These are phyloP conservation scores for Ceriops tagal DNA, from an alignment of 345 rosid species.

Conservation along the genomic window DNA sequence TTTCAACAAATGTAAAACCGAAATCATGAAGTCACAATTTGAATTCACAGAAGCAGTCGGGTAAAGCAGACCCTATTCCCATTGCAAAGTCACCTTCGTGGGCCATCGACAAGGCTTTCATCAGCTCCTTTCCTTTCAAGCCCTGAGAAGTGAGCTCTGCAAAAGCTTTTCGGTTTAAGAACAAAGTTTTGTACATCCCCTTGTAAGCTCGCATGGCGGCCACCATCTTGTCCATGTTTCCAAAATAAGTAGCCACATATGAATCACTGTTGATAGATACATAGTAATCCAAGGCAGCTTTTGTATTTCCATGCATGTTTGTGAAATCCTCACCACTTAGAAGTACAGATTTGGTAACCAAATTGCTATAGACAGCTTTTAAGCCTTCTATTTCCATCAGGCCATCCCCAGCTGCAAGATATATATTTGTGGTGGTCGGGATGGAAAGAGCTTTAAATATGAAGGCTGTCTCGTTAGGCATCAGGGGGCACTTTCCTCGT, in stretches of 20 bases:
- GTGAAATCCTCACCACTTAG: conserved; percentile 75
- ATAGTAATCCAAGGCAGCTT: conserved; percentile 92
- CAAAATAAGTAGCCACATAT: conserved; percentile 82
- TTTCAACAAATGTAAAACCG: conserved; percentile 10
- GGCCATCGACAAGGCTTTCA: conserved; percentile 59
- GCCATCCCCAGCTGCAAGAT: conserved; percentile 96
- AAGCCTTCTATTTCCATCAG: conserved; percentile 85
- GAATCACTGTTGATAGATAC: conserved; percentile 85
- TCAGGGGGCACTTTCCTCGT: conserved; percentile 89
- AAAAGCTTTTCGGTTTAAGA: conserved; percentile 63
- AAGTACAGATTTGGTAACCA: conserved; percentile 62
- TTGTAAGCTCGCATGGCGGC: conserved; percentile 69
- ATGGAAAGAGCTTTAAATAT: conserved; percentile 68
- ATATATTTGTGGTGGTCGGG: conserved; percentile 68
- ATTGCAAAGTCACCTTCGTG: conserved; percentile 58
- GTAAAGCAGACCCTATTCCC: conserved; percentile 87
- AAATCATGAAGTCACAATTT: conserved; percentile 40
- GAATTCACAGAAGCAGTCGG: conserved; percentile 71
- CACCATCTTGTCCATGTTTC: conserved; percentile 99
- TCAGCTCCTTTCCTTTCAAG: conserved; percentile 47
- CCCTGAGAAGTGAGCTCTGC: conserved; percentile 47
- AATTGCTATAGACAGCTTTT: conserved; percentile 64
- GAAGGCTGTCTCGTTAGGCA: conserved; percentile 81
- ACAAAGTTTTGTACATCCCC: conserved; percentile 65
- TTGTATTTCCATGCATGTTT: conserved; percentile 92